Evolutionary conservation across 306 rosid species (phyloP).

Genomic region (Prunus armeniaca): DNA sequence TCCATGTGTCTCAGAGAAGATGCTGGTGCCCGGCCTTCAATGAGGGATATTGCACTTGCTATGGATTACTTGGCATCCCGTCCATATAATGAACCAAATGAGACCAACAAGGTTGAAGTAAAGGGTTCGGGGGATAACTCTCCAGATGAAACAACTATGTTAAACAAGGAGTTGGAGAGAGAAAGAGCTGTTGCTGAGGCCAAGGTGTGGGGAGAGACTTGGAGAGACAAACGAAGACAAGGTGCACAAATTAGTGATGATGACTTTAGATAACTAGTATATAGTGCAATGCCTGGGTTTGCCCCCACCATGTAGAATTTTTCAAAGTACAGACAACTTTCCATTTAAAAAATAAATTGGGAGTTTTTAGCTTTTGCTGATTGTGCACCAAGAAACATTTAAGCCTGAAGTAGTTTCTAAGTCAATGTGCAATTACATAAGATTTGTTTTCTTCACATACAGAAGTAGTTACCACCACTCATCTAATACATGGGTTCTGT

Average conservation of each 20-base stretch:
- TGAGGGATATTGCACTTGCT: conserved; percentile 71
- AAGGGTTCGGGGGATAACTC: conserved; percentile 54
- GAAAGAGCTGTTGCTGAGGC: conserved; percentile 81
- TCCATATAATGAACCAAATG: conserved; percentile 37
- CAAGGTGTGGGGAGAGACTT: conserved; percentile 79
- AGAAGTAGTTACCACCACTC: neutral
- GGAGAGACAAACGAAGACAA: conserved; percentile 63
- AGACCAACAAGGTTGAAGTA: conserved; percentile 29
- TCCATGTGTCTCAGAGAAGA: conserved; percentile 72
- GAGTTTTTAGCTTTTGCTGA: neutral
- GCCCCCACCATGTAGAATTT: neutral
- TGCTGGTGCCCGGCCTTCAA: conserved; percentile 61
- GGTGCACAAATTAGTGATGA: conserved; percentile 45
- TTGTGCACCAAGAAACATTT: neutral
- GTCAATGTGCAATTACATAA: neutral
- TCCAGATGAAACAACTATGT: conserved; percentile 55
- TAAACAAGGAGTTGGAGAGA: conserved; percentile 54
- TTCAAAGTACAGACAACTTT: neutral
- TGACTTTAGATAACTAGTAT: conserved; percentile 9
- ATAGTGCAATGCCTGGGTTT: neutral
- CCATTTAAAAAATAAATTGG: neutral
- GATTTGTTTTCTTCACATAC: neutral
- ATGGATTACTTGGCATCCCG: conserved; percentile 54
- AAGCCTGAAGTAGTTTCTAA: neutral
- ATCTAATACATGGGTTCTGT: neutral